These are phyloP conservation scores for Saccharomycopsis javanensis DNA, from an alignment of 805 yeast genomes.

Conservation along the genomic window DNA sequence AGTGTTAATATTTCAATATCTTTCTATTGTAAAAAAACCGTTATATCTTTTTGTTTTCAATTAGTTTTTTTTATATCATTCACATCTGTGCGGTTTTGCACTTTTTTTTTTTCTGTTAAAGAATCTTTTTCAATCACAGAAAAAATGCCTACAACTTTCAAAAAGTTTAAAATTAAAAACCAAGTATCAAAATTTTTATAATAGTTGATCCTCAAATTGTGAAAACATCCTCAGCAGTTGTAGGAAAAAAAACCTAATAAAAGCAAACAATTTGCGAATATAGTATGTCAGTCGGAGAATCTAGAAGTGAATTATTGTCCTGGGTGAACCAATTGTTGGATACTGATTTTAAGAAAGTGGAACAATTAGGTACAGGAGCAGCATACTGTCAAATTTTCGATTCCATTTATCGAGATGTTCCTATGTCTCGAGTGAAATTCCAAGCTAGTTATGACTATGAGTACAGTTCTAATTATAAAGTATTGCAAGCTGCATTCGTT, in stretches of 20 bases:
- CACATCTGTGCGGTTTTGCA: no score
- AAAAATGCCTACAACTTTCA: no score
- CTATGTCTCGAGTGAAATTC: slow-evolving; percentile 69
- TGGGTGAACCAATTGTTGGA: slow-evolving; percentile 76
- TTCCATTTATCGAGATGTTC: slow-evolving; percentile 71
- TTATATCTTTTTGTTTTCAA: no score
- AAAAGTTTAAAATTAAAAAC: no score
- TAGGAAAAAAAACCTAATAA: not conserved
- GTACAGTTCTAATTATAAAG: slow-evolving; percentile 68
- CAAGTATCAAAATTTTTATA: no score
- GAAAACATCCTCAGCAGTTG: not conserved
- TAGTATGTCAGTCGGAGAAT: slow-evolving; percentile 44
- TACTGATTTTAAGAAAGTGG: slow-evolving; percentile 64
- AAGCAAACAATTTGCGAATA: not conserved
- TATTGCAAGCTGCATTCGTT: slow-evolving; percentile 72
- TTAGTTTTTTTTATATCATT: no score
- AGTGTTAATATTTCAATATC: no score
- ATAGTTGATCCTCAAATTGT: no score
- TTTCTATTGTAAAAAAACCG: no score
- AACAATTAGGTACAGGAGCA: slow-evolving; percentile 94
- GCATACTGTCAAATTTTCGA: slow-evolving; percentile 90
- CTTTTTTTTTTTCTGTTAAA: no score
- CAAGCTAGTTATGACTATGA: slow-evolving; percentile 67
- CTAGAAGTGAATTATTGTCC: slow-evolving; percentile 70
- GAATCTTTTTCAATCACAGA: no score